phyloP scores from a whole-genome alignment of 441 rosid genomes.

The Pelargonium australe region DNA sequence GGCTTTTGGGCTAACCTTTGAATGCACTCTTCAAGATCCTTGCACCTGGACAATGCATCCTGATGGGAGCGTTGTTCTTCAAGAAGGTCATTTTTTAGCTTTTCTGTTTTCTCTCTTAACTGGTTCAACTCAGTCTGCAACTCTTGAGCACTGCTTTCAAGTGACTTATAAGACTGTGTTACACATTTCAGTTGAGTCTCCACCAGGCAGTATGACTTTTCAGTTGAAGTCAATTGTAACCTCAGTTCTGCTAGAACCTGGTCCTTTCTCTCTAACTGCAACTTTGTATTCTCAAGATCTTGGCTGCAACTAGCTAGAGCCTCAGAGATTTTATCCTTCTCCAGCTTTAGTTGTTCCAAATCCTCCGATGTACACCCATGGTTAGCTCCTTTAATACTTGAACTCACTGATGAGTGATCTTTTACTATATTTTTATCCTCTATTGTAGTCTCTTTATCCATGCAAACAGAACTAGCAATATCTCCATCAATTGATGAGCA shows the following conservation, averaged over 20 bases:
- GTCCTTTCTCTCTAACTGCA: neutral
- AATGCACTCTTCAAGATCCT: constrained; percentile 1
- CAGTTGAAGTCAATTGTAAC: neutral
- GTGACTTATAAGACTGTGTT: neutral
- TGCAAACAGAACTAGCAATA: constrained; percentile 2
- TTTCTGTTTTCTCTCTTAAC: constrained; percentile 2
- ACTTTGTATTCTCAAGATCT: constrained; percentile 7
- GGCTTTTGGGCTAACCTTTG: constrained; percentile 1
- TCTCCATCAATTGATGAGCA: constrained; percentile 3
- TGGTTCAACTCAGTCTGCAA: neutral
- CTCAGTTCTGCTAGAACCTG: constrained; percentile 3
- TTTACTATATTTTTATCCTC: neutral
- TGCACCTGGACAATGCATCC: neutral
- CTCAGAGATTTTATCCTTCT: neutral
- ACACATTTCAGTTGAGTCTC: constrained; percentile 7
- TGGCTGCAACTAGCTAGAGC: constrained; percentile 2
- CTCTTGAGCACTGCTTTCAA: neutral
- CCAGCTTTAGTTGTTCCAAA: neutral
- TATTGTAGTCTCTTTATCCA: neutral
- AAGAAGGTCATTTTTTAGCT: neutral
- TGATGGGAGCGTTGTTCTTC: neutral
- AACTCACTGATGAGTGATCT: neutral
- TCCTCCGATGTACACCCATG: neutral
- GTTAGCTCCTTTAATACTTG: neutral
- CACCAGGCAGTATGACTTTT: constrained; percentile 1